Percentiles rank a stretch among this genome's conserved stretches.
Evolutionary conservation across 176 grass and related monocot species (phyloP).

Genomic region (Saccharum officinarum): DNA sequence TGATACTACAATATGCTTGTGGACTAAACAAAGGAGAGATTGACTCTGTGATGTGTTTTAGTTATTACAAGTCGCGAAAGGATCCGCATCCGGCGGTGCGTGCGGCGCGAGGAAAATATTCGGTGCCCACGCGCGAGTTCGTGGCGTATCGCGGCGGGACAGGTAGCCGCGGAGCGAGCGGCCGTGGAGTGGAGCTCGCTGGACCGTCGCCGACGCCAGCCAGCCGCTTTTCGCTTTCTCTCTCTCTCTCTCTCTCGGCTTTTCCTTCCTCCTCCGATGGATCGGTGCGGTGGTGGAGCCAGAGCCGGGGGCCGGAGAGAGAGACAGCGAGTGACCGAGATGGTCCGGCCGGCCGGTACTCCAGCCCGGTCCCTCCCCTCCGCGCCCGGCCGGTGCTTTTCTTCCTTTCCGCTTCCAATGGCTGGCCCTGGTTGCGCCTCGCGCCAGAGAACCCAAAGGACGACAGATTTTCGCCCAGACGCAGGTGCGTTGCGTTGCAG

Average conservation of each 20-base stretch:
- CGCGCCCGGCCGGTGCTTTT: constrained; percentile 17
- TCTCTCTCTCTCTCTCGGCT: no score
- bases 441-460: not conserved
- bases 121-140: constrained; percentile 12
- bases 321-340: not conserved
- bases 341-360: not conserved
- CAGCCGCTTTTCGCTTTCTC: constrained; percentile 17
- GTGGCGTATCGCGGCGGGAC: constrained; percentile 34
- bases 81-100: not conserved
- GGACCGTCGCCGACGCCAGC: not conserved
- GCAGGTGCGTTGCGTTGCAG: not conserved
- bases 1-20: not conserved
- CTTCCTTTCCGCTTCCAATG: not conserved
- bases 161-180: constrained; percentile 8
- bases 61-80: no score
- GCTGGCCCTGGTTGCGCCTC: not conserved
- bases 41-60: not conserved
- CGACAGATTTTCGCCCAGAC: constrained; percentile 17
- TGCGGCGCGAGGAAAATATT: constrained; percentile 22
- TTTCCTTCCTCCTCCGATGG: constrained; percentile 10
- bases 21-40: not conserved
- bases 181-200: not conserved
- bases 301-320: no score
- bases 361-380: not conserved
- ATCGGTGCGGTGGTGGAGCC: not conserved